Evolutionary conservation across 768 basidiomycete species (phyloP), one percentile per base, ranked within the genome.

Genomic region (Glaciozyma martinii): DNA sequence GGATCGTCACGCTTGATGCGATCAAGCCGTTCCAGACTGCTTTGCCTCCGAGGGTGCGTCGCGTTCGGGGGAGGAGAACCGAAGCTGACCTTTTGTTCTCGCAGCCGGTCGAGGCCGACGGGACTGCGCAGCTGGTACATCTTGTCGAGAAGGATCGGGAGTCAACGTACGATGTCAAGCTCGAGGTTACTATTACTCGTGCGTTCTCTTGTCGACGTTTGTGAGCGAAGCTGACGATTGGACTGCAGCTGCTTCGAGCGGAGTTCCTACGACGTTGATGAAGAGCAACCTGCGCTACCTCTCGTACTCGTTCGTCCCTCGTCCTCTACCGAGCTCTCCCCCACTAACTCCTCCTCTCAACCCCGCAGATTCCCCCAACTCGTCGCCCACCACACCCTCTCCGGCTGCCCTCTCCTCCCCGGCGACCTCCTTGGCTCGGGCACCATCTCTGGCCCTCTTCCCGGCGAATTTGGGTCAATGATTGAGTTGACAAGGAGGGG

Each of bases 361-460:
- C n/a, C 9, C 40, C 55, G 61, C 62, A 19, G 43, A 59, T 65
- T 72, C 46, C 59, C 63, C 23, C 70, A 72, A 52, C 59, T 72
- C 32, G 44, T 72, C 18, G 64, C 68, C 10, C 64, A 71, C 56
- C 71, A 72, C 18, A 65, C 71, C 50, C 49, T 56, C 46, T 62
- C 63, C 18, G 71, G 71, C 30, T 62, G 63, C 32, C 60, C 60
- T 32, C 44, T 71, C 56, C 33, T 52, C 10, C 56, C 66, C 3
- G 70, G 70, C 16, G 71, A 72, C 68, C 59, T 72, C 25, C 71
- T 72, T 10, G 70, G 70, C 18, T 71, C 71, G 9, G 71, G 71
- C 42, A 72, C 71, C 15, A 65, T 71, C 56, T 68, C 69, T 13
- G 67, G 63, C 37, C n/a, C 60, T 10, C 49, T 49, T 12, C 46